Conservation (phyloP, 2,329 filamentous ascomycete species). For the Hymenoscyphus albidus region DNA sequence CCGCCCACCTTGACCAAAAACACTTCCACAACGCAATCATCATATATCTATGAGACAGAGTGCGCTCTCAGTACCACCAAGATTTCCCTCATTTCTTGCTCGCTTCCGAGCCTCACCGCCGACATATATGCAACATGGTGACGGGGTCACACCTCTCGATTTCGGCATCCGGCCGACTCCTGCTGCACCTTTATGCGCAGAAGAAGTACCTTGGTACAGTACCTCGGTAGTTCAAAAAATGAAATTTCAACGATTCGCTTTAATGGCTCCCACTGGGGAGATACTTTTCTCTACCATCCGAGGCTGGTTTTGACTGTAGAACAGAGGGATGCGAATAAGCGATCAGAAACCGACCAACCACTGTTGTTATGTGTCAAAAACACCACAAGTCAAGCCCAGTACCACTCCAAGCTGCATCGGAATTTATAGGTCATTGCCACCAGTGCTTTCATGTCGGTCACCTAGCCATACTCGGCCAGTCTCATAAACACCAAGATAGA, state of each 20-base stretch:
- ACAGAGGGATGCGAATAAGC: not conserved
- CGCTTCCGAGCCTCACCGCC: not conserved
- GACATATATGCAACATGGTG: not conserved
- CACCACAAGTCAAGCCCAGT: not conserved
- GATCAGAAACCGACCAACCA: not conserved
- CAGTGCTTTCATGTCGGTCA: conserved; percentile 15
- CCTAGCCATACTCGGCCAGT: conserved; percentile 64
- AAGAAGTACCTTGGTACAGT: not conserved
- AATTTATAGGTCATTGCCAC: conserved; percentile 3
- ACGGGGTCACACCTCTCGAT: not conserved
- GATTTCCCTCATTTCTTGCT: not conserved
- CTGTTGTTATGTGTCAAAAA: not conserved
- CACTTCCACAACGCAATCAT: not conserved
- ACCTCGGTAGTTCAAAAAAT: not conserved
- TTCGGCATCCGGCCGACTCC: not conserved
- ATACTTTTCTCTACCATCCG: not conserved
- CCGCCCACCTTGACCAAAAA: not conserved
- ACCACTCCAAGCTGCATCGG: not conserved
- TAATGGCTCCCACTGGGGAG: not conserved
- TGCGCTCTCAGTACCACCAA: not conserved
- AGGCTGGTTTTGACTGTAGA: not conserved
- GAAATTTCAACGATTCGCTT: not conserved
- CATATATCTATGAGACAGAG: not conserved
- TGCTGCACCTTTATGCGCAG: not conserved
- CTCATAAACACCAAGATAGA: conserved; percentile 87